phyloP scores from a whole-genome alignment of 306 rosid species.

The Astragalus membranaceus region DNA sequence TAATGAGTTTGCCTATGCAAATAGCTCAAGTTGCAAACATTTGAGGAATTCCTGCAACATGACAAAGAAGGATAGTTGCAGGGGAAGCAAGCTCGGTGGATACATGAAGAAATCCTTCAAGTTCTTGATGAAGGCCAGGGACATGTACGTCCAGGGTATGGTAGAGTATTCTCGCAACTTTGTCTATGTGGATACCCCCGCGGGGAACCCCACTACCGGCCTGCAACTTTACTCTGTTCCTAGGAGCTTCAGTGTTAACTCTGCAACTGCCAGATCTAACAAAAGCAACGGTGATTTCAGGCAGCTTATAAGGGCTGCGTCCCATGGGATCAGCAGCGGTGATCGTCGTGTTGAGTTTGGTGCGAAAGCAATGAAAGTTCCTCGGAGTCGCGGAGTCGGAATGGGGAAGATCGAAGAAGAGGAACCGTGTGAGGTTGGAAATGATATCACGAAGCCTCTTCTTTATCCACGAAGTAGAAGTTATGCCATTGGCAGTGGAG shows the following conservation, averaged over 20 bases:
- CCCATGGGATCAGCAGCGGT: neutral
- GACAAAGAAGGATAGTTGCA: slow-evolving; percentile 13
- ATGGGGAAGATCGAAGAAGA: slow-evolving; percentile 70
- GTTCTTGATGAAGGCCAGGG: slow-evolving; percentile 32
- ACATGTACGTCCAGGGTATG: slow-evolving; percentile 51
- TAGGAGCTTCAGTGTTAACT: slow-evolving; percentile 39
- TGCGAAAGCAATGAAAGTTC: neutral
- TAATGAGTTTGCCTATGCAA: too few relatives aligned
- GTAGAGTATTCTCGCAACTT: slow-evolving; percentile 25
- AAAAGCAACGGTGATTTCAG: slow-evolving; percentile 23
- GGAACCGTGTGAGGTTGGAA: slow-evolving; percentile 37
- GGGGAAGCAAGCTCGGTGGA: slow-evolving; percentile 6
- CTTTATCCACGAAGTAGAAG: slow-evolving; percentile 46
- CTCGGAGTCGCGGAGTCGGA: slow-evolving; percentile 41
- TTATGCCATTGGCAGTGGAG: slow-evolving; percentile 4
- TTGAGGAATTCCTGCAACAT: neutral
- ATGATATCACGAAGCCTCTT: slow-evolving; percentile 18
- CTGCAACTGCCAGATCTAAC: slow-evolving; percentile 21
- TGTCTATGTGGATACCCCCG: slow-evolving; percentile 8
- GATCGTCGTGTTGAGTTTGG: neutral
- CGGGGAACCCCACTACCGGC: slow-evolving; percentile 24
- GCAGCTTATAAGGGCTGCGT: slow-evolving; percentile 50
- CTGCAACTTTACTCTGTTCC: slow-evolving; percentile 28
- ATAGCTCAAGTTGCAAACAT: neutral
- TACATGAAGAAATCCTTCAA: slow-evolving; percentile 41